phyloP scores from a whole-genome alignment of 148 eudicot species.

The Rhododendron simsii region DNA sequence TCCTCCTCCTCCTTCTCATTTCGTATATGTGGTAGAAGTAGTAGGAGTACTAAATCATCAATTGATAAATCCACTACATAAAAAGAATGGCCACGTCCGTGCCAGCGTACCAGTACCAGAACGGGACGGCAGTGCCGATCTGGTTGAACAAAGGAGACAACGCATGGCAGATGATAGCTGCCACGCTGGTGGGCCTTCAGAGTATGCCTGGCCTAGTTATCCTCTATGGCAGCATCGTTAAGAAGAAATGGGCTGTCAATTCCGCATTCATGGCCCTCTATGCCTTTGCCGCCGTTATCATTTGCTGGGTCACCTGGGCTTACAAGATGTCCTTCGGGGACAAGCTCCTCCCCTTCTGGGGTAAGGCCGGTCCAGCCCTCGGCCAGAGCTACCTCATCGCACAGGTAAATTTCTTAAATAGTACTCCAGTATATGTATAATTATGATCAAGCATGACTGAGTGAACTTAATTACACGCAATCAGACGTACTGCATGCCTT shows the following conservation, averaged over 20 bases:
- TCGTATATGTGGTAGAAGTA: not conserved
- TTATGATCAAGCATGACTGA: too few species aligned
- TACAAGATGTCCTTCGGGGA: slow-evolving; percentile 71
- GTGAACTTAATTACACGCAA: too few species aligned
- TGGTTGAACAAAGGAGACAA: slow-evolving; percentile 89
- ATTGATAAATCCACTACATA: not conserved
- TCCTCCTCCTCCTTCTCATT: not conserved
- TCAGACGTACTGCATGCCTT: too few species aligned
- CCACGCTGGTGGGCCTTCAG: slow-evolving; percentile 68
- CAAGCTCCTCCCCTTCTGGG: slow-evolving; percentile 63
- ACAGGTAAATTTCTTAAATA: not conserved
- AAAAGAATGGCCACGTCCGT: not conserved
- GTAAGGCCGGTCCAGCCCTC: slow-evolving; percentile 44
- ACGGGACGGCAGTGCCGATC: slow-evolving; percentile 23
- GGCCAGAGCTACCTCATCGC: slow-evolving; percentile 30
- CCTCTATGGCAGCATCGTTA: slow-evolving; percentile 66
- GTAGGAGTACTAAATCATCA: not conserved
- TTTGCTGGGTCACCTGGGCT: slow-evolving; percentile 67
- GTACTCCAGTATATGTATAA: too few species aligned
- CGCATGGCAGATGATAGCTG: slow-evolving; percentile 73
- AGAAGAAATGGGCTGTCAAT: slow-evolving; percentile 83
- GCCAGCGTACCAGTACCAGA: slow-evolving; percentile 12
- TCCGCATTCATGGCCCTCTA: slow-evolving; percentile 80
- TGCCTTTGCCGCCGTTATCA: slow-evolving; percentile 63
- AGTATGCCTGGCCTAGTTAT: slow-evolving; percentile 67